Base-by-base conservation (phyloP, 768 basidiomycete species). In the Leccinum sublutescens region DNA sequence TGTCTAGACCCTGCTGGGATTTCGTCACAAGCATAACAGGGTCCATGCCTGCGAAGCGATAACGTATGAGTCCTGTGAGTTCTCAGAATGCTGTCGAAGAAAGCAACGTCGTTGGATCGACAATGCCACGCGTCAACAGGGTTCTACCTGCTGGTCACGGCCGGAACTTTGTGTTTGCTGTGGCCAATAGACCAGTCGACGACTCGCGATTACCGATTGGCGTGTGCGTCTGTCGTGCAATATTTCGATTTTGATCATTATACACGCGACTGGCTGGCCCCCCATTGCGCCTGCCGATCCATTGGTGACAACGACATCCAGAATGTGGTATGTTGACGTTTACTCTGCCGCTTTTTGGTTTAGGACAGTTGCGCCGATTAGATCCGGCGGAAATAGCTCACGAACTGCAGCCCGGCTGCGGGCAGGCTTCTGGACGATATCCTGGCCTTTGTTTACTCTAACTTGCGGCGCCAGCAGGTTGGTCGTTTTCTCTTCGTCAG, bases 381-480 rank as follows among this genome's bases (percentile, higher is more conserved):
- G 62, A 64, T 66, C 43, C 49, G 25, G 58, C 68, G 69, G 69
- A 69, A 62, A 69, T 69, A 69, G 63, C 58, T 57, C 54, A 33
- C 43, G 31, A 56, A 12, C 52, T 58, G 31, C 58, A 48, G 57
- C 56, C 48, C 52, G 54, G 36, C 59, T 53, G 57, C 29, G 40
- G 45, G 38, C 54, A 40, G 53, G 50, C 51, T 50, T 19, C 43
- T 19, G 43, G 19, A 19, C 19, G 43, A 57, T 38, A 61, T 47
- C 43, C 21, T 56, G n/a, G 7, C 51, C 25, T 38, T 36, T 34
- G 47, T 63, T 60, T 64, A 54, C 55, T 55, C 48, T 10, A 49
- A 54, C 36, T 49, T 29, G 36, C 56, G 40, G 36, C 34, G 48
- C 11, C 33, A 21, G 40, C n/a, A 43, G 8, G 40, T 8, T 43